Evolutionary conservation across 192 early-diverging fungal species (phyloP).

Genomic region (Coemansia sp.): DNA sequence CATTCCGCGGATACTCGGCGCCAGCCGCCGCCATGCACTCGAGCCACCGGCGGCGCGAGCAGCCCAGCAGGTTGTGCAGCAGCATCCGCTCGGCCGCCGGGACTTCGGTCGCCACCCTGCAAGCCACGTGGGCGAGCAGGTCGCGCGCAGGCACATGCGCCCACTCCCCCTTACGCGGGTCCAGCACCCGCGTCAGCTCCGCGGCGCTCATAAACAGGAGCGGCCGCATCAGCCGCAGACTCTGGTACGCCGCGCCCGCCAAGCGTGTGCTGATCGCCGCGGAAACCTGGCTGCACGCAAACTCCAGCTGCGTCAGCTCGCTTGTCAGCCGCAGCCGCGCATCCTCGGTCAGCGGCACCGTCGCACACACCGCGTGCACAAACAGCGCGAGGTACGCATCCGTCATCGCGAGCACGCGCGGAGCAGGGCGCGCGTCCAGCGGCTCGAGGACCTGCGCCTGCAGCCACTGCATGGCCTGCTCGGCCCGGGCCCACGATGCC

Average conservation of each 20-base stretch:
- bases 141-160: not conserved
- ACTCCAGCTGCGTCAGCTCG: constrained; percentile 32
- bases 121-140: constrained; percentile 17
- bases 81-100: not conserved
- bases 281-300: constrained; percentile 32
- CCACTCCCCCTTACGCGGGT: not conserved
- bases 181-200: constrained; percentile 1
- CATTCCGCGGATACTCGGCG: no score
- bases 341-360: constrained; percentile 25
- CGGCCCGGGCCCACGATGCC: not conserved
- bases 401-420: constrained; percentile 2
- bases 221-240: constrained; percentile 25
- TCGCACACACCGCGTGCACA: constrained; percentile 1
- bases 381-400: constrained; percentile 10
- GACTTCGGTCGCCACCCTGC: constrained; percentile 12
- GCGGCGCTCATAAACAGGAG: constrained; percentile 23
- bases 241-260: constrained; percentile 3
- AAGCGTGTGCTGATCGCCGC: not conserved
- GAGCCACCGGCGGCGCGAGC: not conserved
- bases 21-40: not conserved
- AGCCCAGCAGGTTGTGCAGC: not conserved
- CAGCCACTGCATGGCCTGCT: constrained; percentile 17
- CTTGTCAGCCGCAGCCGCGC: constrained; percentile 13
- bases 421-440: not conserved
- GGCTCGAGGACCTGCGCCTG: constrained; percentile 18